phyloP scores from a whole-genome alignment of 164 flowering plant genomes.

The Tinospora cordifolia region DNA sequence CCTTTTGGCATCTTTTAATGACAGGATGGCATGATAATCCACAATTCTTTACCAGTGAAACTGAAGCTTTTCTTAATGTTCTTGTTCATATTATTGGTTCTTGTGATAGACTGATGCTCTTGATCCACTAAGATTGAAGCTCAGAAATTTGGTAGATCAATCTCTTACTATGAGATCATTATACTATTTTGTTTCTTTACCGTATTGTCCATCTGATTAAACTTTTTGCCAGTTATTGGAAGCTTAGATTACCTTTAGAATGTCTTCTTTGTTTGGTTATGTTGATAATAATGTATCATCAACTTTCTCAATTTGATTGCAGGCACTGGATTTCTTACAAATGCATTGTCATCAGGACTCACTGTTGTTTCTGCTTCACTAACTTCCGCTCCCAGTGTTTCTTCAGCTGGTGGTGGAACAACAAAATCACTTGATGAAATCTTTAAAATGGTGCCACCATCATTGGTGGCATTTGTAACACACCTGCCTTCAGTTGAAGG shows the following conservation, averaged over 20 bases:
- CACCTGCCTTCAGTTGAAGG: slow-evolving; percentile 76
- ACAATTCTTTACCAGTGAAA: too few relatives aligned
- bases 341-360: slow-evolving; percentile 31
- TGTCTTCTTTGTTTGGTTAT: neutral
- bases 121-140: too few relatives aligned
- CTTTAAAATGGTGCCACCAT: slow-evolving; percentile 63
- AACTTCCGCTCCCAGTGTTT: slow-evolving; percentile 20
- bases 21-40: too few relatives aligned
- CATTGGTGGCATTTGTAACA: slow-evolving; percentile 60
- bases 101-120: too few relatives aligned
- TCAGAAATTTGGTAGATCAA: too few relatives aligned
- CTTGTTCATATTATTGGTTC: too few relatives aligned
- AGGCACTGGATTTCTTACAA: slow-evolving; percentile 35
- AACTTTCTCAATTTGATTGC: slow-evolving; percentile 1
- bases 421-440: slow-evolving; percentile 44
- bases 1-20: too few relatives aligned
- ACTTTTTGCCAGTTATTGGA: neutral
- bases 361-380: slow-evolving; percentile 37
- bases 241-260: neutral
- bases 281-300: neutral
- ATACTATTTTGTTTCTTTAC: too few relatives aligned
- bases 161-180: too few relatives aligned
- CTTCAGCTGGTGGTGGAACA: slow-evolving; percentile 32
- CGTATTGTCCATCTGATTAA: neutral
- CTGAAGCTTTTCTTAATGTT: too few relatives aligned